Evolutionary conservation across 2,329 filamentous ascomycete genomes (phyloP), one percentile per base, ranked within the genome.

Genomic region (Periglandula ipomoeae): DNA sequence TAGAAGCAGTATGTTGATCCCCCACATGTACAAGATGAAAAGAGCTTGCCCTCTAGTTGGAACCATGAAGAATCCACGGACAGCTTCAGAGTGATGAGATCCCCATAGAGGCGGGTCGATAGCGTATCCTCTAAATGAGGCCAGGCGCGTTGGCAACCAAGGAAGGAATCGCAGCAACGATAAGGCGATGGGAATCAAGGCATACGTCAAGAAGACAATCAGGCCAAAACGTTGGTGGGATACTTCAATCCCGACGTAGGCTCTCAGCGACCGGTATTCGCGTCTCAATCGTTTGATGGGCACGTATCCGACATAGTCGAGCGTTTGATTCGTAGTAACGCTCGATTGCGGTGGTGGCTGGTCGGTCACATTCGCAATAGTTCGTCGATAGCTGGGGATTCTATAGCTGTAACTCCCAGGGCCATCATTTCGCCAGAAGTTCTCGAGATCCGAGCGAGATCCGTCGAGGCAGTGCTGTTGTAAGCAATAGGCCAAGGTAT

Each of bases 131-230:
- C 55, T 54, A 47, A 58, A 48, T 24, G 49, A 53, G 26, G 52
- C 50, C 7, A 45, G 30, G 10, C 56, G 46, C 1, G 30, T 8
- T 2, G 47, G 19, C 2, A 53, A 58, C 37, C 61, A 58, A 1
- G 62, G 61, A 5, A 64, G 26, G 39, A 62, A 63, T 6, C 62
- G 60, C 7, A 62, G 52, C 1, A 64, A 46, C 7, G 61, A 64
- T 10, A 61, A 41, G 15, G 47, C 50, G 24, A 65, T 55, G 2
- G 63, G 63, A 34, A 65, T 53, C 5, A 50, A 48, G 2, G 56
- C 48, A 10, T 54, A 50, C 3, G 53, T 56, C 2, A 59, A 47
- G 15, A 62, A 40, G 3, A 65, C 37, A 17, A 59, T 50, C n/a
- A 66, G 47, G 26, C 59, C 49, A 34, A 50, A 58, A 61, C 50